These are phyloP conservation scores for Cyathus striatus DNA, from an alignment of 768 basidiomycete genomes.

Conservation along the genomic window DNA sequence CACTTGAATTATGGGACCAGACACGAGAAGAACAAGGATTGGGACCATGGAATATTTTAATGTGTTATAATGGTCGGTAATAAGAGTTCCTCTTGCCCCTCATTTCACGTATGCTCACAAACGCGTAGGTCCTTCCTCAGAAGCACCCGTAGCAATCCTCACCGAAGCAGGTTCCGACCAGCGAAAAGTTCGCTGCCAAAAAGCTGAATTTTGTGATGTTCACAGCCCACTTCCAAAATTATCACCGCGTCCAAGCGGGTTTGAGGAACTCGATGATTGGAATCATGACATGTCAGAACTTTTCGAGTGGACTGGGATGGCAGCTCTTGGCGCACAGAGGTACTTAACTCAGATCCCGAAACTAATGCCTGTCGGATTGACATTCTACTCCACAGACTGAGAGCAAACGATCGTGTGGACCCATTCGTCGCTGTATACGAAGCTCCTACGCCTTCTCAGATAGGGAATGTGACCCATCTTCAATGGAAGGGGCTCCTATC, in stretches of 20 bases:
- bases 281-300: constrained; percentile 35
- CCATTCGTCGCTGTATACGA: constrained; percentile 68
- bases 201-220: constrained; percentile 24
- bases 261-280: constrained; percentile 47
- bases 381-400: constrained; percentile 33
- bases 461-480: constrained; percentile 47
- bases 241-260: constrained; percentile 16
- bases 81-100: no score
- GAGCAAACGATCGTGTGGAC: constrained; percentile 59
- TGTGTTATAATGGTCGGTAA: constrained; percentile 23
- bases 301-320: constrained; percentile 77
- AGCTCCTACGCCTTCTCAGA: constrained; percentile 35
- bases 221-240: constrained; percentile 34
- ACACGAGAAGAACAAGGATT: constrained; percentile 12
- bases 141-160: no score
- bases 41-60: constrained; percentile 41
- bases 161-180: constrained; percentile 5
- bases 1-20: constrained; percentile 41
- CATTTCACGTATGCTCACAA: no score
- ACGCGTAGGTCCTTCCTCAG: no score
- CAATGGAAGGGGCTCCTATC: constrained; percentile 58
- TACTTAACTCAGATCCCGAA: constrained; percentile 14
- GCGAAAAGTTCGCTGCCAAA: constrained; percentile 17
- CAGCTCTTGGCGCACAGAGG: constrained; percentile 62
- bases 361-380: constrained; percentile 1